Evolutionary conservation across 768 basidiomycete species (phyloP), one percentile per base, ranked within the genome.

Genomic region (Amanita pallidorosea): DNA sequence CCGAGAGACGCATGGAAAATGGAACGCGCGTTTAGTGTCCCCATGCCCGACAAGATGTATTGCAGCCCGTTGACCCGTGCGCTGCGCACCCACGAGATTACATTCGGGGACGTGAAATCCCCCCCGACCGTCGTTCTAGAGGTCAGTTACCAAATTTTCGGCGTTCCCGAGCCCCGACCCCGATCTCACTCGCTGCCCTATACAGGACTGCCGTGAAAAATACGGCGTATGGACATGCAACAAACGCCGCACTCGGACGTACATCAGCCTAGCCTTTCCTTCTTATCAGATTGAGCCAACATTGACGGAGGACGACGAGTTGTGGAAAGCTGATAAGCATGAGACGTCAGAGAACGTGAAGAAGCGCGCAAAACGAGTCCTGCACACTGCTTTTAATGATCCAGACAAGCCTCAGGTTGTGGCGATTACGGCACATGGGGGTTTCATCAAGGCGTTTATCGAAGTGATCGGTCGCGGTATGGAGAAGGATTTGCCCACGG

Each of bases 191-290:
- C 7, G 3, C 36, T 29, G 13, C 8, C 12, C 13, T 12, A 34
- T 7, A 13, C 18, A 88, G 87, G 73, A 82, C 52, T 74, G 78
- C 45, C 76, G 85, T 25, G 86, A 88, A 61, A 71, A 72, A 53
- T 75, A 77, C 53, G 79, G 85, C 0, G 72, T 76, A 1, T 84
- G 86, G 52, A 86, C 85, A 0, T 86, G 83, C 57, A 86, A 88
- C 62, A 73, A 75, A 55, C 75, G 86, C 13, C 68, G 70, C 17
- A 67, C 71, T 2, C 68, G 64, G 29, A 69, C 75, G 0, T 70
- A 75, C 49, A 81, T 88, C 53, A 55, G 61, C 0, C 50, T 51
- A 0, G 56, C 69, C 7, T 86, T 77, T 58, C 79, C 81, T 0
- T 60, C 64, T 4, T 81, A 81, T 58, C 54, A 45, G 5, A 72